These are phyloP conservation scores for Rhodotorula sp. DNA, from an alignment of 1,284 basidiomycete species.

Conservation along the genomic window DNA sequence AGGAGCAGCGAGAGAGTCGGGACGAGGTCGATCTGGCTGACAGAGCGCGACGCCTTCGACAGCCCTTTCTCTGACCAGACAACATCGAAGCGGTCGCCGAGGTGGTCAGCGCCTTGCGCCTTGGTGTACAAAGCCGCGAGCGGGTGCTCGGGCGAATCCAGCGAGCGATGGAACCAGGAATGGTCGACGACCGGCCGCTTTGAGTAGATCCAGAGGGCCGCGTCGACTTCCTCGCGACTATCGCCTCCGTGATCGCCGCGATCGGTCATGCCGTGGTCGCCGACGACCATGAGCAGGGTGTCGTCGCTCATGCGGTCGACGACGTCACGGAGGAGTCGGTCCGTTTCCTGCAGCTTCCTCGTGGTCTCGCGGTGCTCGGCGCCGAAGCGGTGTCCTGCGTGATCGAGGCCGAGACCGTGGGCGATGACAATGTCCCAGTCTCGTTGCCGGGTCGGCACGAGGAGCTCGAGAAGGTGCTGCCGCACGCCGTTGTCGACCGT, in stretches of 20 bases:
- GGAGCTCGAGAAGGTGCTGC: constrained; percentile 73
- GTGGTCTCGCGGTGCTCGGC: constrained; percentile 84
- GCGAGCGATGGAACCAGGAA: constrained; percentile 30
- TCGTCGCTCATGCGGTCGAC: constrained; percentile 68
- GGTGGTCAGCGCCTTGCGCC: not conserved
- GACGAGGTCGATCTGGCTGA: constrained; percentile 93
- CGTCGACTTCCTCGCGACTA: constrained; percentile 75
- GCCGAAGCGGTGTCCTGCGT: constrained; percentile 91
- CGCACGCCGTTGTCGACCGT: constrained; percentile 91
- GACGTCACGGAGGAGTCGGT: constrained; percentile 69
- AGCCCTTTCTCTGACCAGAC: constrained; percentile 27
- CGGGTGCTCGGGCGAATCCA: constrained; percentile 24
- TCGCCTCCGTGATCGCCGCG: constrained; percentile 96
- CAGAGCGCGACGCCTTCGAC: constrained; percentile 57
- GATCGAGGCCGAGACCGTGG: constrained; percentile 96
- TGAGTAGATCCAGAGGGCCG: constrained; percentile 91
- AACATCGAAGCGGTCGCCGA: constrained; percentile 31
- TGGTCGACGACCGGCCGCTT: constrained; percentile 46
- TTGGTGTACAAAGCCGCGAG: constrained; percentile 11
- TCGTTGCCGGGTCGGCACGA: constrained; percentile 52
- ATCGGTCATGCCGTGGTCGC: constrained; percentile 96
- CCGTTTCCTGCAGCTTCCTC: constrained; percentile 81
- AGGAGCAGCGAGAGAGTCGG: constrained; percentile 87
- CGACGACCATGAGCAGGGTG: constrained; percentile 84
- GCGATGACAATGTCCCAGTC: constrained; percentile 83